These are phyloP conservation scores for Sporisorium scitamineum DNA, from an alignment of 1,284 basidiomycete genomes.

Conservation along the genomic window DNA sequence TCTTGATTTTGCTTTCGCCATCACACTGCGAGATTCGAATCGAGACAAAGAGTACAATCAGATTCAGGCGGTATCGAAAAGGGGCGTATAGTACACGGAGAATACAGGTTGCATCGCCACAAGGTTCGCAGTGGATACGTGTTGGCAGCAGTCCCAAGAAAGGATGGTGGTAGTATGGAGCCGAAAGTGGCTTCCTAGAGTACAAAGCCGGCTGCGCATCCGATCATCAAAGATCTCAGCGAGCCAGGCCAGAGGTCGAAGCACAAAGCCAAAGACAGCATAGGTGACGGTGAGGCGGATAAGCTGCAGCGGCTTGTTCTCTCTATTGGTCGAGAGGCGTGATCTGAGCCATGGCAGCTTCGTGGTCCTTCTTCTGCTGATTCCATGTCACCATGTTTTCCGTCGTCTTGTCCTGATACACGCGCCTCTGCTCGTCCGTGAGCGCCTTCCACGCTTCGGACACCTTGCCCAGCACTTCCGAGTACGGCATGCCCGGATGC, in stretches of 20 bases:
- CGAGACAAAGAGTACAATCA: constrained; percentile 1
- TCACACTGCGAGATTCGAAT: background rate
- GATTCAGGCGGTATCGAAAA: constrained; percentile 23
- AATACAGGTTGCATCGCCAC: constrained; percentile 4
- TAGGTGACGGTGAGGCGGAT: no score
- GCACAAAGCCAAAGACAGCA: background rate
- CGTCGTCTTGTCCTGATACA: constrained; percentile 61
- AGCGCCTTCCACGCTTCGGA: constrained; percentile 61
- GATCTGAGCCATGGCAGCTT: constrained; percentile 29
- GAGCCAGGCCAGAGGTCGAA: background rate
- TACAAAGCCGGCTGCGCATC: constrained; percentile 12
- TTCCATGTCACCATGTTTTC: constrained; percentile 61
- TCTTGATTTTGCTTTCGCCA: background rate
- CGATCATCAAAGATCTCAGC: background rate
- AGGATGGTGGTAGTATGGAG: background rate
- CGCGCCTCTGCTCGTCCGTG: constrained; percentile 56
- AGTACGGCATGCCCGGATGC: constrained; percentile 57
- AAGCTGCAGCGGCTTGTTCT: background rate
- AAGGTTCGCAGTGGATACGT: background rate
- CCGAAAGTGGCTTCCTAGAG: constrained; percentile 4
- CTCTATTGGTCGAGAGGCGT: constrained; percentile 27
- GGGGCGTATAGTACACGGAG: constrained; percentile 15
- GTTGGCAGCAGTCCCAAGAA: no score
- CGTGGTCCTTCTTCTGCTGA: constrained; percentile 58
- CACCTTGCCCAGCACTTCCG: constrained; percentile 59